Percentiles rank a stretch among this genome's conserved stretches.
phyloP scores from a whole-genome alignment of 768 basidiomycete genomes.

The Leccinum longicurvipes region DNA sequence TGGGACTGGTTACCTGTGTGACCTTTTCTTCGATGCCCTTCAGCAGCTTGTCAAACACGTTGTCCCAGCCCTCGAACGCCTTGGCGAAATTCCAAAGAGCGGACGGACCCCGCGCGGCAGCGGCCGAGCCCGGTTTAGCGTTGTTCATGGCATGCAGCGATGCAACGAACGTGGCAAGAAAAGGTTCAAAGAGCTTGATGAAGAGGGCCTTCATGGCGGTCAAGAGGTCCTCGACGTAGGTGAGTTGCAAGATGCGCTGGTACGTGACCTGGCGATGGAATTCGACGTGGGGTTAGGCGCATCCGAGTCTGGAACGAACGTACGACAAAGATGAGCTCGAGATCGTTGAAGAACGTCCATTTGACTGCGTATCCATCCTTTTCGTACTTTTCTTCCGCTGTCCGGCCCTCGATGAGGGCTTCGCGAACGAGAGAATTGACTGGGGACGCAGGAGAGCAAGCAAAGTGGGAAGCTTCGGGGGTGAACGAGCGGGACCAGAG shows the following conservation, averaged over 20 bases:
- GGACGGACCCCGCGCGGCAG: too few species aligned
- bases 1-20: slow-evolving; percentile 46
- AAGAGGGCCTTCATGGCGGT: slow-evolving; percentile 79
- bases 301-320: slow-evolving; percentile 27
- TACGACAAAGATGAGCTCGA: slow-evolving; percentile 96
- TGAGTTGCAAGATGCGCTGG: slow-evolving; percentile 91
- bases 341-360: slow-evolving; percentile 93
- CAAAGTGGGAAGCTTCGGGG: slow-evolving; percentile 70
- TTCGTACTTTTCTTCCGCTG: slow-evolving; percentile 80
- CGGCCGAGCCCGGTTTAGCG: slow-evolving; percentile 37
- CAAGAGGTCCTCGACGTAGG: slow-evolving; percentile 90
- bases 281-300: neutral
- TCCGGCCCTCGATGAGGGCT: slow-evolving; percentile 87
- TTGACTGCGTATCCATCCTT: slow-evolving; percentile 92
- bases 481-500: slow-evolving; percentile 96
- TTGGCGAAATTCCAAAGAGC: slow-evolving; percentile 65
- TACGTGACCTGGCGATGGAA: slow-evolving; percentile 86
- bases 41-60: slow-evolving; percentile 71
- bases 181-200: slow-evolving; percentile 80
- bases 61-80: slow-evolving; percentile 79
- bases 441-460: slow-evolving; percentile 71
- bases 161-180: slow-evolving; percentile 78
- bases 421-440: slow-evolving; percentile 88
- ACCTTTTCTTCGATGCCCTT: slow-evolving; percentile 73
- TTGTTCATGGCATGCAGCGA: slow-evolving; percentile 66